phyloP scores from a whole-genome alignment of 2,329 filamentous ascomycete genomes.

The Hypoxylon sp. region DNA sequence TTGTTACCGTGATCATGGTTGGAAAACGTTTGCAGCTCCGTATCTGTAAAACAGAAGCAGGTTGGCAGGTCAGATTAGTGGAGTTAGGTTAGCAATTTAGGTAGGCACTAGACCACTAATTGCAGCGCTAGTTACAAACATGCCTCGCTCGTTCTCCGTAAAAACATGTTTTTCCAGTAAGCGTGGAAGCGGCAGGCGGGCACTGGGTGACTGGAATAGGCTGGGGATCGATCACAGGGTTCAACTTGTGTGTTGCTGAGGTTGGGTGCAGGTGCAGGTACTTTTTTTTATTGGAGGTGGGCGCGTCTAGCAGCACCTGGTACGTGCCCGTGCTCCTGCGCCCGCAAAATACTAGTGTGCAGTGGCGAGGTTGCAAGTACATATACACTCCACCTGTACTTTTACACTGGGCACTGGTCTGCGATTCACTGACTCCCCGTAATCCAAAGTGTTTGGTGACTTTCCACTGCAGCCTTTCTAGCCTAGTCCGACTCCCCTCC shows the following conservation, averaged over 20 bases:
- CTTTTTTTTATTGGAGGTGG: not conserved
- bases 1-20: not conserved
- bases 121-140: not conserved
- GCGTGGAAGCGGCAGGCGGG: not conserved
- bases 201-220: not conserved
- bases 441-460: not conserved
- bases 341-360: constrained; percentile 19
- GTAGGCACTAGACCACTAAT: too few species aligned
- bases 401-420: too few species aligned
- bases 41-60: not conserved
- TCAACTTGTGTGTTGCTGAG: not conserved
- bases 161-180: constrained; percentile 1
- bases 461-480: not conserved
- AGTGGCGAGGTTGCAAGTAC: constrained; percentile 30
- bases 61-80: not conserved
- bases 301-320: not conserved
- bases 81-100: too few species aligned
- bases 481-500: constrained; percentile 24
- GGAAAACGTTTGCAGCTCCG: not conserved
- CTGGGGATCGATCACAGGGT: too few species aligned
- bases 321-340: constrained; percentile 13
- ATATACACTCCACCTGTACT: not conserved
- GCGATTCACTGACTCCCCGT: too few species aligned
- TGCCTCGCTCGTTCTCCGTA: not conserved
- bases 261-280: not conserved